phyloP scores from a whole-genome alignment of 1,284 basidiomycete species.

The Cryptococcus amylolentus region DNA sequence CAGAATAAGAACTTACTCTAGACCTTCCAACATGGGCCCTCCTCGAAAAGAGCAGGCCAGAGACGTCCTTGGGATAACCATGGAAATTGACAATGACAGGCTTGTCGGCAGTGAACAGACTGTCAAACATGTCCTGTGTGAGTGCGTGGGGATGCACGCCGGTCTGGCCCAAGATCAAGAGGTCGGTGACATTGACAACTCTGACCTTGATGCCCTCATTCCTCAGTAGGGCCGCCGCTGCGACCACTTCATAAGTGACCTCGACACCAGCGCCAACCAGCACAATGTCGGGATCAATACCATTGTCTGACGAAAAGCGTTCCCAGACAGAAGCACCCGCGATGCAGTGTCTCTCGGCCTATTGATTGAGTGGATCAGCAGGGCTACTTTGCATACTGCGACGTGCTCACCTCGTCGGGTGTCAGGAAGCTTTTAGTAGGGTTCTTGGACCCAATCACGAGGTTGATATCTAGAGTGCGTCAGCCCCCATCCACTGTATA shows the following conservation, averaged over 20 bases:
- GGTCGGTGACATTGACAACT: slow-evolving; percentile 69
- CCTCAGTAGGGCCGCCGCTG: slow-evolving; percentile 69
- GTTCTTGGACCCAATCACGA: slow-evolving; percentile 80
- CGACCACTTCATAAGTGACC: slow-evolving; percentile 52
- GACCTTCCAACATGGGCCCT: slow-evolving; percentile 44
- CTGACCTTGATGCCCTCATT: slow-evolving; percentile 65
- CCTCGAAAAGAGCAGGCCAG: slow-evolving; percentile 46
- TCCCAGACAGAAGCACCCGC: slow-evolving; percentile 59
- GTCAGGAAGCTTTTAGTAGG: slow-evolving; percentile 48
- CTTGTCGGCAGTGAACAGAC: slow-evolving; percentile 67
- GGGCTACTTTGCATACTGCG: not conserved
- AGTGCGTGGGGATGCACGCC: slow-evolving; percentile 76
- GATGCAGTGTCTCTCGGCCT: slow-evolving; percentile 62
- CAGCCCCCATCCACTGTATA: not conserved
- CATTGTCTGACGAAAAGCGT: slow-evolving; percentile 51
- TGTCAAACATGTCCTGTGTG: slow-evolving; percentile 60
- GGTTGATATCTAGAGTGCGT: slow-evolving; percentile 38
- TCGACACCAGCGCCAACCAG: slow-evolving; percentile 53
- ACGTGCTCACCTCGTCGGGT: slow-evolving; percentile 43
- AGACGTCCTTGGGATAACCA: slow-evolving; percentile 53
- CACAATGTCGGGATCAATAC: slow-evolving; percentile 54
- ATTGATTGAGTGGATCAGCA: not conserved
- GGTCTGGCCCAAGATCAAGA: slow-evolving; percentile 66
- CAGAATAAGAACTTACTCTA: slow-evolving; percentile 19
- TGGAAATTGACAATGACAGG: slow-evolving; percentile 80